phyloP scores from a whole-genome alignment of 1,284 basidiomycete genomes.

The Malassezia vespertilionis region DNA sequence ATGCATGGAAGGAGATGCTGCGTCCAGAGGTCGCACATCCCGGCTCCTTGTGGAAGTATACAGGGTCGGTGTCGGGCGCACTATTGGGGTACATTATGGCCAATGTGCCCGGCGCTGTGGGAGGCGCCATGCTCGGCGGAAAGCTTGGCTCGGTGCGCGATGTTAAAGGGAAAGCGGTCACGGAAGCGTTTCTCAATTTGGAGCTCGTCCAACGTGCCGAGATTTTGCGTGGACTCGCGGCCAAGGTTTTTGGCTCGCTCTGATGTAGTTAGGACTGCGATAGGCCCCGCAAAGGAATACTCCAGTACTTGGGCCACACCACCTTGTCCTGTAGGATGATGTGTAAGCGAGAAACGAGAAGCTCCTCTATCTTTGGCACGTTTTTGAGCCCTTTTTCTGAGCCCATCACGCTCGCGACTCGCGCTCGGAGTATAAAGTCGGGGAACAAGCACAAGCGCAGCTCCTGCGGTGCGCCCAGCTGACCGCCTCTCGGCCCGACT shows the following conservation, averaged over 20 bases:
- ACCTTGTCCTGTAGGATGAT: slow-evolving; percentile 51
- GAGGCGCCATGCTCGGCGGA: slow-evolving; percentile 39
- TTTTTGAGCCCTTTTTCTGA: slow-evolving; percentile 55
- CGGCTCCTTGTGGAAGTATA: neutral
- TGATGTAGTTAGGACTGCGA: neutral
- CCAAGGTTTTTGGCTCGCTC: slow-evolving; percentile 60
- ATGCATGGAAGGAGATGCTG: slow-evolving; percentile 44
- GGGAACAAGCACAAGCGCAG: slow-evolving; percentile 53
- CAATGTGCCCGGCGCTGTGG: slow-evolving; percentile 19
- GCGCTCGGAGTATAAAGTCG: slow-evolving; percentile 54
- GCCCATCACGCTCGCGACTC: slow-evolving; percentile 53
- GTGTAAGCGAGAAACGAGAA: slow-evolving; percentile 52
- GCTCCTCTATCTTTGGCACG: slow-evolving; percentile 56
- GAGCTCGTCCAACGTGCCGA: slow-evolving; percentile 70
- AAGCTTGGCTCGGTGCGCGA: slow-evolving; percentile 41
- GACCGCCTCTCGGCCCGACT: neutral
- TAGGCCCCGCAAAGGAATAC: slow-evolving; percentile 9
- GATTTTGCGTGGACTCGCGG: slow-evolving; percentile 67
- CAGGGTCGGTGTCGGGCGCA: slow-evolving; percentile 4
- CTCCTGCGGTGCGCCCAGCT: slow-evolving; percentile 34
- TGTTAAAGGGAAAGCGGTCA: slow-evolving; percentile 45
- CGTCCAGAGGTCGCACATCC: slow-evolving; percentile 35
- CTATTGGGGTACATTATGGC: slow-evolving; percentile 14
- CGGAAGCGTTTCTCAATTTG: slow-evolving; percentile 68
- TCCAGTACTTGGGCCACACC: slow-evolving; percentile 52